Base-by-base conservation (phyloP, 371 early-diverging fungal genomes). In the Funneliformis caledonium region DNA sequence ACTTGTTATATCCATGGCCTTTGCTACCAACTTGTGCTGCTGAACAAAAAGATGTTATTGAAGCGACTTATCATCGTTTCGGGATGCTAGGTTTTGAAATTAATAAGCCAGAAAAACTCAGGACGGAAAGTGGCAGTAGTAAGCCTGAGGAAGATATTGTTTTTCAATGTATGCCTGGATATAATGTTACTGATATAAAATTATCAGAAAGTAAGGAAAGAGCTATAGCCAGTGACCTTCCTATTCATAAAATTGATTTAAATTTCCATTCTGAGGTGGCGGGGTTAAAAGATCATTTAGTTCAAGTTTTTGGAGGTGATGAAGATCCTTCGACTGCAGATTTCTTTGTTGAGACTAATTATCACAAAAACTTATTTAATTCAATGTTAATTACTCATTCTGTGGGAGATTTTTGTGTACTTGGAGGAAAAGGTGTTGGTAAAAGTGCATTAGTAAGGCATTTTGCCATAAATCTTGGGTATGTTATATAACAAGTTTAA, bases 351-450 rank as follows among this genome's bases (percentile, higher is more conserved):
- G 90, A 91, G 78, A 94, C 95, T 0, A 87, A 91, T 6, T 94
- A 94, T 74, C 92, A 94, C 80, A 83, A 86, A 72, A 84, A 87
- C 12, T 86, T 94, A 1, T 84, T 93, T 33, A 86, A 90, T 33
- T 86, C 89, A 19, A 91, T 96, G 92, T 85, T 93, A 4, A 83
- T 93, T 31, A 85, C 91, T 0, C 94, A 95, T 83, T 86, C 93
- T 19, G 86, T 89, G 31, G 90, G 89, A 7, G 94, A 95, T 84
- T 89, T 95, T 16, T 92, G 92, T 75, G 80, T 96, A 45, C 84
- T 94, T 45, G 96, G 95, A 22, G 89, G 88, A 61, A 95, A 95
- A 83, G 94, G 94, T 76, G 91, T 90, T 22, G 95, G 95, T 19
- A 96, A 95, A 81, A 91, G 93, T 59, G 91, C 93, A 8, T 82